These are phyloP conservation scores for Boletus fagicola DNA, from an alignment of 768 basidiomycete genomes.

Conservation along the genomic window DNA sequence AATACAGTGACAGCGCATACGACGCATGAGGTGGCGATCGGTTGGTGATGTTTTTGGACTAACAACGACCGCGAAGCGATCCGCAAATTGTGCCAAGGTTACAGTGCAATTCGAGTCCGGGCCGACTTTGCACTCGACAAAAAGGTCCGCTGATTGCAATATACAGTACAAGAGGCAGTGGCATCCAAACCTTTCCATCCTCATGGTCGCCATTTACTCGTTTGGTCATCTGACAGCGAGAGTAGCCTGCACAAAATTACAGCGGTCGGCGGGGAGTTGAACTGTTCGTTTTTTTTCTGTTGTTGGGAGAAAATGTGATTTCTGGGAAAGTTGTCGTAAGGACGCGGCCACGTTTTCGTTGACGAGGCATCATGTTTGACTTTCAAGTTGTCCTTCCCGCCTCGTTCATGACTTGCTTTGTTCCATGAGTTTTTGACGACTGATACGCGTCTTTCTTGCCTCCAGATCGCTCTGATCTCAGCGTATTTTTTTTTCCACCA, in stretches of 20 bases:
- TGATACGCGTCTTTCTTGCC: conserved; percentile 24
- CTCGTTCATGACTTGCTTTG: conserved; percentile 30
- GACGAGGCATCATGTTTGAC: conserved; percentile 26
- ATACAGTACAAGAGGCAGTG: background rate
- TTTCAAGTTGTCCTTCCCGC: conserved; percentile 13
- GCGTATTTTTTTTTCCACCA: conserved; percentile 3
- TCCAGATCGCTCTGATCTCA: conserved; percentile 8
- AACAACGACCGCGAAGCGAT: conserved; percentile 1
- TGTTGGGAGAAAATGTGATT: background rate
- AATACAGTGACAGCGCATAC: background rate
- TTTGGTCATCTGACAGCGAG: background rate
- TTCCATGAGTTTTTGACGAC: conserved; percentile 32
- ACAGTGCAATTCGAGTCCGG: background rate
- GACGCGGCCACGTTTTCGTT: conserved; percentile 24
- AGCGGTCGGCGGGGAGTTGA: background rate
- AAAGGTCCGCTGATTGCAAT: conserved; percentile 3
- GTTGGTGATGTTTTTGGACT: background rate
- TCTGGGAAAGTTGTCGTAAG: conserved; percentile 30
- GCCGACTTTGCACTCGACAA: conserved; percentile 1
- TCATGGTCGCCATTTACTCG: background rate
- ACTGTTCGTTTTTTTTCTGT: background rate
- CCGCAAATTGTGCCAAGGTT: conserved; percentile 8
- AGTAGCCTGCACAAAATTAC: background rate
- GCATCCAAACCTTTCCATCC: background rate
- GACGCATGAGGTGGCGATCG: background rate